Conservation (phyloP, 768 basidiomycete genomes). For the Amanita rubescens region DNA sequence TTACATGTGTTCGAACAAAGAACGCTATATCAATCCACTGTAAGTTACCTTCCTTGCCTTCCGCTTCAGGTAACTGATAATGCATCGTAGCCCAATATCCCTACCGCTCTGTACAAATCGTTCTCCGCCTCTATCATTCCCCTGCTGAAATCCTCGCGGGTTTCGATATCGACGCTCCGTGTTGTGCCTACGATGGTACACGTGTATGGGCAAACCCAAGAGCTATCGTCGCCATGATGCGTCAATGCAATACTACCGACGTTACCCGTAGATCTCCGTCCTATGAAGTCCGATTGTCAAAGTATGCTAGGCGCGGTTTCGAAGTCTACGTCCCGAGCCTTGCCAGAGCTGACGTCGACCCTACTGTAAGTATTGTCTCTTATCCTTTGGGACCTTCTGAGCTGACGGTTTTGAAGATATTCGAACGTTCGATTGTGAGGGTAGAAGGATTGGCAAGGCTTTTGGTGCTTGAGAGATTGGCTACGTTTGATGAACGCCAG, state of each 20-base stretch:
- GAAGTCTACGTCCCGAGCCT: constrained; percentile 41
- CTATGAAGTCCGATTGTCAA: constrained; percentile 41
- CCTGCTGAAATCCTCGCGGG: constrained; percentile 62
- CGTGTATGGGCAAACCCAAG: constrained; percentile 41
- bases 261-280: constrained; percentile 43
- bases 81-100: no score
- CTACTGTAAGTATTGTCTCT: constrained; percentile 38
- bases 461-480: constrained; percentile 52
- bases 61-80: constrained; percentile 23
- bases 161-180: constrained; percentile 61
- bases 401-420: constrained; percentile 30
- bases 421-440: constrained; percentile 48
- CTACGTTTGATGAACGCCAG: constrained; percentile 33
- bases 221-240: constrained; percentile 40
- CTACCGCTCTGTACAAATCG: no score
- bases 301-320: constrained; percentile 38
- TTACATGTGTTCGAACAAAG: no score
- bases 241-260: constrained; percentile 42
- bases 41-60: constrained; percentile 31
- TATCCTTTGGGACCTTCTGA: background rate
- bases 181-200: constrained; percentile 44
- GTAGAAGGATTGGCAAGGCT: constrained; percentile 56
- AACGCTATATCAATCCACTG: no score
- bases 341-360: constrained; percentile 37
- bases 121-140: constrained; percentile 50